Evolutionary conservation across 2,329 filamentous ascomycete species (phyloP).

Genomic region (Reticulascus tulasneorum): DNA sequence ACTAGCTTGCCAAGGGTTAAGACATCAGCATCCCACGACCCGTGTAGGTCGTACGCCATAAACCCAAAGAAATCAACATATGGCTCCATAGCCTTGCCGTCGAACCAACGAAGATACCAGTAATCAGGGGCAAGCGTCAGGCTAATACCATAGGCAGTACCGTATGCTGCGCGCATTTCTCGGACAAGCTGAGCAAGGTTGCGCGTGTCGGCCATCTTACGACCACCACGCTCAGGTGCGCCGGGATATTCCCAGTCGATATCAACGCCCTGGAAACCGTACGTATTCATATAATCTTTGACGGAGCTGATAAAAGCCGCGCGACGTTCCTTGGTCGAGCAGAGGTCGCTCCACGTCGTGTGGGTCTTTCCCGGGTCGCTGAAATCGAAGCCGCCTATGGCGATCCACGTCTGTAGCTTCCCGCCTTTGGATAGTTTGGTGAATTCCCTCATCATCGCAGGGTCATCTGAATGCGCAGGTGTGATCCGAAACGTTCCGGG

Average conservation of each 20-base stretch:
- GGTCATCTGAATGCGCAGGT: background rate
- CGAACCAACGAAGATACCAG: slow-evolving; percentile 34
- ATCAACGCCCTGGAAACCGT: slow-evolving; percentile 38
- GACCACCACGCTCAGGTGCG: slow-evolving; percentile 28
- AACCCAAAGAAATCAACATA: slow-evolving; percentile 34
- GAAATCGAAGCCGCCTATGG: slow-evolving; percentile 25
- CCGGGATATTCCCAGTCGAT: slow-evolving; percentile 45
- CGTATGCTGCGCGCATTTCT: slow-evolving; percentile 27
- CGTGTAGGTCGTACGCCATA: slow-evolving; percentile 39
- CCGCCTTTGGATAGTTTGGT: slow-evolving; percentile 24
- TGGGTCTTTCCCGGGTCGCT: slow-evolving; percentile 15
- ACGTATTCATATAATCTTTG: slow-evolving; percentile 25
- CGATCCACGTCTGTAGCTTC: slow-evolving; percentile 20
- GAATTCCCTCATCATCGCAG: slow-evolving; percentile 24
- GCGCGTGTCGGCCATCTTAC: slow-evolving; percentile 23
- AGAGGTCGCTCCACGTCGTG: slow-evolving; percentile 22
- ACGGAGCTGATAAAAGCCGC: slow-evolving; percentile 33
- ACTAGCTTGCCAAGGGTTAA: slow-evolving; percentile 25
- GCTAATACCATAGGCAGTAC: slow-evolving; percentile 35
- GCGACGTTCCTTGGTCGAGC: slow-evolving; percentile 18
- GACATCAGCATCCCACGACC: slow-evolving; percentile 33
- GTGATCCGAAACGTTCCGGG: background rate
- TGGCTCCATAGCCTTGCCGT: slow-evolving; percentile 29
- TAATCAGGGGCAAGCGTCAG: slow-evolving; percentile 31
- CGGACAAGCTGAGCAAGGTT: slow-evolving; percentile 31